These are phyloP conservation scores for Populus ilicifolia DNA, from an alignment of 345 rosid species.

Conservation along the genomic window DNA sequence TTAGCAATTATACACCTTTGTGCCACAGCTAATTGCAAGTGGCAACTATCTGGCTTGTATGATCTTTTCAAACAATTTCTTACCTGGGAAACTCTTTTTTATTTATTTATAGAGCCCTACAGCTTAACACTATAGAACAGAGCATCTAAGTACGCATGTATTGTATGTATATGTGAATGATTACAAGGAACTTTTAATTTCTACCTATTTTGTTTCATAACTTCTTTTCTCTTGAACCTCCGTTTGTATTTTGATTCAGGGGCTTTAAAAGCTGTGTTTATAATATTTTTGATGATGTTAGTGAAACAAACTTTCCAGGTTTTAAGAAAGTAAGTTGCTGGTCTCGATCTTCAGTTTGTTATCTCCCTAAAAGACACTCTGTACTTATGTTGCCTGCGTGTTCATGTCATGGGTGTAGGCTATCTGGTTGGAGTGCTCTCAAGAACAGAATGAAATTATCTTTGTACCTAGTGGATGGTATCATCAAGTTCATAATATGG, in stretches of 20 bases:
- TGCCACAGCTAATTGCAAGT: background rate
- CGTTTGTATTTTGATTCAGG: constrained; percentile 40
- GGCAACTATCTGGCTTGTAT: background rate
- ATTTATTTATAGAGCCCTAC: background rate
- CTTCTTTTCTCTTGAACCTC: background rate
- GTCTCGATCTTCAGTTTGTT: constrained; percentile 13
- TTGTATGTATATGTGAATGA: background rate
- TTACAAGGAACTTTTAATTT: background rate
- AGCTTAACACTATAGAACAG: background rate
- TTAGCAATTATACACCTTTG: background rate
- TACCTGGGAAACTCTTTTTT: background rate
- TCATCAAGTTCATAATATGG: constrained; percentile 97
- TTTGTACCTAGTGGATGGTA: constrained; percentile 98
- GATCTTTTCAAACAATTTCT: background rate
- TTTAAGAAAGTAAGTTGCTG: constrained; percentile 53
- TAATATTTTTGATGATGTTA: constrained; percentile 57
- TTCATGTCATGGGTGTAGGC: constrained; percentile 45
- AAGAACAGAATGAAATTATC: constrained; percentile 63
- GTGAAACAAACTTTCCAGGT: constrained; percentile 63
- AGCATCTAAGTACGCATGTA: background rate
- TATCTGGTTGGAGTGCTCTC: constrained; percentile 77
- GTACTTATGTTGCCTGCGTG: constrained; percentile 11
- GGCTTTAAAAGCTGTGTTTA: constrained; percentile 63
- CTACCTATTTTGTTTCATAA: background rate
- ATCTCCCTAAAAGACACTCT: background rate